Percentiles rank a stretch among this genome's conserved stretches.
Conservation (phyloP, 352 stramenopile genomes). For the Pythium pyrilobum region DNA sequence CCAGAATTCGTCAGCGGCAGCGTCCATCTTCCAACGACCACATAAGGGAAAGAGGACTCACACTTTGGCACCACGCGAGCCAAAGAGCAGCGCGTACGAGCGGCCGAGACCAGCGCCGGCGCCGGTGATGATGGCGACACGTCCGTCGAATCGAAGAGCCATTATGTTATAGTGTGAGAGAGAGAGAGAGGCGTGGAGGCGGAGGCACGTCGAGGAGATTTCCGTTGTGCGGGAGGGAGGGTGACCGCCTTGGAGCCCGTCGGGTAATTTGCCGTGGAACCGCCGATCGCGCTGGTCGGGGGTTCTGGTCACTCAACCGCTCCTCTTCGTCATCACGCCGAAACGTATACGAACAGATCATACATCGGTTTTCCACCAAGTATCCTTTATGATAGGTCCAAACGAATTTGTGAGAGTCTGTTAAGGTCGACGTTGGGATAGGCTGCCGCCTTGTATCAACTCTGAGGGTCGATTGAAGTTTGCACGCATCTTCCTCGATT, state of each 20-base stretch:
- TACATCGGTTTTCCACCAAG: too few relatives aligned
- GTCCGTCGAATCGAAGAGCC: constrained; percentile 66
- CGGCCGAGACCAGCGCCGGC: constrained; percentile 68
- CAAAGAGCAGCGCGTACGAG: constrained; percentile 71
- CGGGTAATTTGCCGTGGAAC: too few relatives aligned
- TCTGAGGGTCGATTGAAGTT: constrained; percentile 26
- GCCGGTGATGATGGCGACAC: constrained; percentile 77
- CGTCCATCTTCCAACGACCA: not conserved
- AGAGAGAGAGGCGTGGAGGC: not conserved
- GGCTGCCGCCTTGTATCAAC: too few relatives aligned
- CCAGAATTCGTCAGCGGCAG: not conserved
- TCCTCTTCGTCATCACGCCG: not conserved
- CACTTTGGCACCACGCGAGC: constrained; percentile 75
- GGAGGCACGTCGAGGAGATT: not conserved
- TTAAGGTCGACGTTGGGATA: too few relatives aligned
- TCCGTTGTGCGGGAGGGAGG: constrained; percentile 9
- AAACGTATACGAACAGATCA: too few relatives aligned
- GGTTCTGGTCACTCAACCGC: not conserved
- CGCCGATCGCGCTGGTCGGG: not conserved
- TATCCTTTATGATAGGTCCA: too few relatives aligned
- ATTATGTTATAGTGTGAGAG: constrained; percentile 1
- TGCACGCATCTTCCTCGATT: not conserved
- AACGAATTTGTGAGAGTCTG: too few relatives aligned
- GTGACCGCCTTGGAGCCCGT: too few relatives aligned
- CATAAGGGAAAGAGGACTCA: constrained; percentile 25